These are phyloP conservation scores for Pythium coloratum DNA, from an alignment of 352 stramenopile genomes.

Conservation along the genomic window DNA sequence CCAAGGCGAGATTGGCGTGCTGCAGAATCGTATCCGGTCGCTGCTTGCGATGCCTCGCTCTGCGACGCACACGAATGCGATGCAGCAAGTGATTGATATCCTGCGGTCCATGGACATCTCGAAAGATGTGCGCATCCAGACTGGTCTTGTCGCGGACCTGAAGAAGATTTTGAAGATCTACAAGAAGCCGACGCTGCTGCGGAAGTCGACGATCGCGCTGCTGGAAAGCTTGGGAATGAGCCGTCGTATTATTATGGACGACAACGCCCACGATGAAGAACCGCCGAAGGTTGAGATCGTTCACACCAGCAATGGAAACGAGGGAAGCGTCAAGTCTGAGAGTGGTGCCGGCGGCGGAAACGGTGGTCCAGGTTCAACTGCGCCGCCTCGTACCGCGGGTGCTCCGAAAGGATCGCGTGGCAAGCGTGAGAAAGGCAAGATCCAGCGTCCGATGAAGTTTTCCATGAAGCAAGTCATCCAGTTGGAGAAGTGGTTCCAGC, in stretches of 20 bases:
- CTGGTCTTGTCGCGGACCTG: conserved; percentile 65
- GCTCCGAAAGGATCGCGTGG: conserved; percentile 26
- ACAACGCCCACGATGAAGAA: conserved; percentile 48
- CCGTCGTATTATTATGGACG: conserved; percentile 45
- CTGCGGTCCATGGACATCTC: conserved; percentile 74
- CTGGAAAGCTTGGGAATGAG: conserved; percentile 75
- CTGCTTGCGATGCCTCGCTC: conserved; percentile 58
- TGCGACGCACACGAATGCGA: conserved; percentile 53
- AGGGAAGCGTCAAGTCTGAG: conserved; percentile 20
- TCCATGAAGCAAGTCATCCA: conserved; percentile 81
- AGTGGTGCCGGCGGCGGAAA: neutral
- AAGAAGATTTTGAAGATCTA: conserved; percentile 80
- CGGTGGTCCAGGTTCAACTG: neutral
- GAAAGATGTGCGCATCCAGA: conserved; percentile 70
- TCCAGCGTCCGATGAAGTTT: conserved; percentile 84
- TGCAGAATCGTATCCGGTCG: conserved; percentile 72
- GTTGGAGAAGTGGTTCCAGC: conserved; percentile 82
- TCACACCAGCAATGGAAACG: conserved; percentile 2
- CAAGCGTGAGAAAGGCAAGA: conserved; percentile 59
- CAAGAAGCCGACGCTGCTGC: conserved; percentile 79
- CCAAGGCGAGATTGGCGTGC: conserved; percentile 56
- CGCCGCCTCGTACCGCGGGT: neutral
- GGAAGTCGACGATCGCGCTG: conserved; percentile 66
- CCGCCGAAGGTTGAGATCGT: conserved; percentile 33
- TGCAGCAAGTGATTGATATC: conserved; percentile 83